A percentile compares a stretch with the other conserved stretches of the same genome.
Evolutionary conservation across 73 alveolate species (phyloP).

Genomic region (Tetrahymena elliotti): DNA sequence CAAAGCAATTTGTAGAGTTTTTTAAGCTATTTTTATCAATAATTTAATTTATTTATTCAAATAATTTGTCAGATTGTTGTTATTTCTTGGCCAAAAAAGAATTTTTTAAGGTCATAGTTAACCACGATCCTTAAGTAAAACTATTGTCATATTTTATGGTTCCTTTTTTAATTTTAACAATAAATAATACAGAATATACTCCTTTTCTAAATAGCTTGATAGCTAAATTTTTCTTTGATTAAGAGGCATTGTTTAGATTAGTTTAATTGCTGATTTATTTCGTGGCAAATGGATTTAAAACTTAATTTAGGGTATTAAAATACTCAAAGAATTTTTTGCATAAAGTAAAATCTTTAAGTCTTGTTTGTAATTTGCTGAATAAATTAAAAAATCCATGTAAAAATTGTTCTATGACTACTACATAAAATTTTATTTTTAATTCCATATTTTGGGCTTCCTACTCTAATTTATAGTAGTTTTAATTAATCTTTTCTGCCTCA

Average conservation of each 20-base stretch:
- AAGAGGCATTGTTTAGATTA: not conserved
- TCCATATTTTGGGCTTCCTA: not conserved
- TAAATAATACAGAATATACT: not conserved
- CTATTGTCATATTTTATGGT: not conserved
- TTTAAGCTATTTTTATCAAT: not conserved
- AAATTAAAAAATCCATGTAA: not conserved
- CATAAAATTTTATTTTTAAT: not conserved
- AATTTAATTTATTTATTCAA: not conserved
- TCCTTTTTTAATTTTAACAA: not conserved
- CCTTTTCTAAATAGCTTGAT: not conserved
- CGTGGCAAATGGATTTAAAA: not conserved
- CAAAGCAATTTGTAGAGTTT: not conserved
- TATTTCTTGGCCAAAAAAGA: not conserved
- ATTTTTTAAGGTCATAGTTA: not conserved
- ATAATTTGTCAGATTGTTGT: not conserved
- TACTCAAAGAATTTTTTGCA: not conserved
- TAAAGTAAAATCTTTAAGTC: not conserved
- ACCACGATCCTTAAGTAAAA: not conserved
- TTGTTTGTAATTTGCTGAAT: not conserved
- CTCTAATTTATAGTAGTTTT: not conserved
- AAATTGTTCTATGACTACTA: not conserved
- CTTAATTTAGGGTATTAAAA: not conserved
- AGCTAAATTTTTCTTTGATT: not conserved
- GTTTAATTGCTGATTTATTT: not conserved
- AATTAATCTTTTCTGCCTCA: not conserved